Percentiles rank a stretch among this genome's conserved stretches.
Conservation (phyloP, 1,284 basidiomycete species). For the Phaffia rhodozyma region DNA sequence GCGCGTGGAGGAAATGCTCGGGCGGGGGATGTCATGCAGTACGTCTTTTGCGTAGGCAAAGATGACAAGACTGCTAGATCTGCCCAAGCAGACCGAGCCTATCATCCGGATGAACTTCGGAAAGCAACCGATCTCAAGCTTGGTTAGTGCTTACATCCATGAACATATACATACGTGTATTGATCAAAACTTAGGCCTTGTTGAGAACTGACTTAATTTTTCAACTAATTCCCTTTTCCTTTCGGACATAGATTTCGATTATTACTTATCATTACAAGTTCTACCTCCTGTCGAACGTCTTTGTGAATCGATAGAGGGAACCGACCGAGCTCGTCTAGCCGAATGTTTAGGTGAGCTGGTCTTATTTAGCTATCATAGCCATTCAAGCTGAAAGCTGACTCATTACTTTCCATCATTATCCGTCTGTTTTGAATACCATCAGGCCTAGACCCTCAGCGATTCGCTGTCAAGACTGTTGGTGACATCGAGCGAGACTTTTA, state of each 20-base stretch:
- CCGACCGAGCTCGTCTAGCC: slow-evolving; percentile 77
- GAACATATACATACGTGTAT: not conserved
- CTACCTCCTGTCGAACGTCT: slow-evolving; percentile 88
- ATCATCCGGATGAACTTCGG: slow-evolving; percentile 85
- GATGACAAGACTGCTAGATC: slow-evolving; percentile 61
- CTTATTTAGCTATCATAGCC: not conserved
- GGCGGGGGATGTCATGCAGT: slow-evolving; percentile 87
- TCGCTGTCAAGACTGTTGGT: slow-evolving; percentile 41
- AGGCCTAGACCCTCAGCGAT: slow-evolving; percentile 79
- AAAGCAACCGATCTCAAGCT: slow-evolving; percentile 57
- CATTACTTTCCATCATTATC: not conserved
- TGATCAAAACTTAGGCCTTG: not conserved
- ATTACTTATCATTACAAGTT: slow-evolving; percentile 84
- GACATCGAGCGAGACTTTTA: slow-evolving; percentile 60
- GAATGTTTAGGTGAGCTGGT: slow-evolving; percentile 70
- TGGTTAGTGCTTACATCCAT: slow-evolving; percentile 40
- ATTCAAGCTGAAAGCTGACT: not conserved
- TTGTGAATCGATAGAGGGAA: slow-evolving; percentile 93
- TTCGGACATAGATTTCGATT: slow-evolving; percentile 58
- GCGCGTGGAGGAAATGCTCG: slow-evolving; percentile 65
- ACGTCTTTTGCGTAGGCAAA: slow-evolving; percentile 77
- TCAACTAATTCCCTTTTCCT: not conserved
- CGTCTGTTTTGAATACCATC: not conserved
- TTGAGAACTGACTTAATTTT: not conserved
- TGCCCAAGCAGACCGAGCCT: slow-evolving; percentile 79